Evolutionary conservation across 75 land plant genomes (phyloP).

Genomic region (Selaginella moellendorffii): DNA sequence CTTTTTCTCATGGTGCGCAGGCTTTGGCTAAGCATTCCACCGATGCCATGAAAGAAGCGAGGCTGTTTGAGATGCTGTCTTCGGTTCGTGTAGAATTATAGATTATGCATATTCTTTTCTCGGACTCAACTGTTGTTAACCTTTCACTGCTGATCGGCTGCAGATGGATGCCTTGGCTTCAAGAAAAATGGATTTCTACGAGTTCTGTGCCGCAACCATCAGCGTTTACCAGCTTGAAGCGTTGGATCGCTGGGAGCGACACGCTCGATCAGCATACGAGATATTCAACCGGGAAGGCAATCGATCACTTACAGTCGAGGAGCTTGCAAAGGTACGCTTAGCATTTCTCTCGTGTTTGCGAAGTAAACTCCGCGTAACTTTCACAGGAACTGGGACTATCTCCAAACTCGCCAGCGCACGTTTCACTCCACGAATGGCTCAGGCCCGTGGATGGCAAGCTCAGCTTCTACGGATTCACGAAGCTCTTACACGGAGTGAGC

Average conservation of each 20-base stretch:
- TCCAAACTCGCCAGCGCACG: conserved; percentile 57
- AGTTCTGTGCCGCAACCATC: conserved; percentile 82
- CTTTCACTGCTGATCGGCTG: too few species aligned
- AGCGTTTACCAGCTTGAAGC: conserved; percentile 89
- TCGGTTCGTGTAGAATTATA: not conserved
- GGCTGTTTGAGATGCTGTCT: conserved; percentile 4
- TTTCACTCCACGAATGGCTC: conserved; percentile 64
- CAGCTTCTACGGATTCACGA: conserved; percentile 59
- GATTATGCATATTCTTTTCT: not conserved
- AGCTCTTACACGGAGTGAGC: conserved; percentile 51
- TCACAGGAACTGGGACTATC: conserved; percentile 59
- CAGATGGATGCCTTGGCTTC: conserved; percentile 76
- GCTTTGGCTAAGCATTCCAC: conserved; percentile 3
- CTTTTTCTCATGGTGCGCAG: too few species aligned
- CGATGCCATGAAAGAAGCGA: conserved; percentile 5
- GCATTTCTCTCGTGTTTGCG: not conserved
- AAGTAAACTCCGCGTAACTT: too few species aligned
- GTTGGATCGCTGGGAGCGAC: conserved; percentile 70
- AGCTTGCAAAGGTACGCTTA: conserved; percentile 72
- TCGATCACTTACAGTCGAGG: conserved; percentile 71
- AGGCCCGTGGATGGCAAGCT: conserved; percentile 68
- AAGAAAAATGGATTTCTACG: conserved; percentile 77
- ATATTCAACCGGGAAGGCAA: conserved; percentile 87
- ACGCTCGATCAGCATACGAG: conserved; percentile 72
- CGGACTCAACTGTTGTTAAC: not conserved